These are phyloP conservation scores for Aspergillus neoniger DNA, from an alignment of 2,329 filamentous ascomycete genomes.

Conservation along the genomic window DNA sequence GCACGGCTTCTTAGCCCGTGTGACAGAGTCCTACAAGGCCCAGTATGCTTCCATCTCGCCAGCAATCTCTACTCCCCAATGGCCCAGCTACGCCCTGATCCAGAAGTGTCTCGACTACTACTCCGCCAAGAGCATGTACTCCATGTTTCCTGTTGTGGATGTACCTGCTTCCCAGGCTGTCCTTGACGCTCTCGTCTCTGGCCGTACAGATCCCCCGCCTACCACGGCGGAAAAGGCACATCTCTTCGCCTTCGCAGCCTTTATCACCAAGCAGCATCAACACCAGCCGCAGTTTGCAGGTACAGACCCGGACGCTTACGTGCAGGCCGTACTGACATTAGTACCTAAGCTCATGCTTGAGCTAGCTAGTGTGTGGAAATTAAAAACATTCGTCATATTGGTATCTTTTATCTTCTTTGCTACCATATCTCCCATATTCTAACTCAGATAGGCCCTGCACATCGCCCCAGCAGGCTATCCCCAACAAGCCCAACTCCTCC, in stretches of 20 bases:
- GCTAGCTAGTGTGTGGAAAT: constrained; percentile 19
- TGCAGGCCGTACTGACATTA: constrained; percentile 23
- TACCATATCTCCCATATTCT: background rate
- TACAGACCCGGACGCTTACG: constrained; percentile 24
- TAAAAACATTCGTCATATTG: constrained; percentile 27
- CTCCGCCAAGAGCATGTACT: constrained; percentile 22
- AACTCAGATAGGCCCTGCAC: constrained; percentile 20
- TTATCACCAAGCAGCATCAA: constrained; percentile 25
- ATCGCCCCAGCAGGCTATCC: constrained; percentile 27
- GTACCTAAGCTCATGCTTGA: constrained; percentile 25
- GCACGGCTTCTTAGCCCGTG: constrained; percentile 17
- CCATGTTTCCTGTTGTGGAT: constrained; percentile 28
- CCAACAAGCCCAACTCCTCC: constrained; percentile 24
- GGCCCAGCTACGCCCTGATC: background rate
- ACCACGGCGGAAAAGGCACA: constrained; percentile 19
- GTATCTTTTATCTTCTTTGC: constrained; percentile 14
- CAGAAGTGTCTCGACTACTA: constrained; percentile 22
- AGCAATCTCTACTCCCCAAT: background rate
- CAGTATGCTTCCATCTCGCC: constrained; percentile 8
- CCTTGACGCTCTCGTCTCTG: constrained; percentile 19
- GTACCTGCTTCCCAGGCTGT: constrained; percentile 15
- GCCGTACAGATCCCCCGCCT: constrained; percentile 6
- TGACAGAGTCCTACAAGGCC: constrained; percentile 11
- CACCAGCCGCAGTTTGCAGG: constrained; percentile 24
- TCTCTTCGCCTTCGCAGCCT: constrained; percentile 27